Evolutionary conservation across 257 asterid species (phyloP), one percentile per base, ranked within the genome.

Genomic region (Gardenia jasminoides): DNA sequence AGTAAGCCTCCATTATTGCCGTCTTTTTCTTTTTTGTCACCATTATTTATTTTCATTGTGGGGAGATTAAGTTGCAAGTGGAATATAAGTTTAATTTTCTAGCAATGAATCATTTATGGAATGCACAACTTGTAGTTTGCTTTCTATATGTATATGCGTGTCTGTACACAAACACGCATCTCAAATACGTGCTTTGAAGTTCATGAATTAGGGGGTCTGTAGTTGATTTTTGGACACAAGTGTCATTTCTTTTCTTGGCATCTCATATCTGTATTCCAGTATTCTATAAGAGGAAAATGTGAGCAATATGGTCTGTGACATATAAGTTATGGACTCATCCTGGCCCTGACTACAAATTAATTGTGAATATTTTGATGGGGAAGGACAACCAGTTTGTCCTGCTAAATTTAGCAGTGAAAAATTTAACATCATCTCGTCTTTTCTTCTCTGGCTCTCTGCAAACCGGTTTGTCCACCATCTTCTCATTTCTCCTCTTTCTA

Each of bases 1-100:
- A 96, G 99, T 96, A 90, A 78, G 83, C 76, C 80, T 15, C 82
- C 82, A 72, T 24, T 58, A 74, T 36, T 70, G 48, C 46, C 65
- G 64, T 36, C 58, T 70, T 33, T 47, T 69, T 36, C 41, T 30
- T 74, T 61, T 64, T 64, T 26, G 50, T 56, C 69, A 30, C 30
- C 17, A 56, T 71, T 15, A 22, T 43, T 17, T 78, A 19, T 41
- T 71, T 26, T n/a, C 12, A 22, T 31, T 79, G 15, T 24, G 3
- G 43, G 41, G 39, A 65, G 52, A 47, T 65, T 44, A 71, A 64
- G 22, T 28, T 71, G 12, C 17, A 48, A 52, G 9, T 24, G 54
- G 44, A 50, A 54, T 71, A 5, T 71, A 28, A 61, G 19, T 61
- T 24, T 50, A 12, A 12, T 76, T 74, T 36, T 58, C 4, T 16